Evolutionary conservation across 805 yeast genomes (phyloP).

Genomic region (Candida sonorensis): DNA sequence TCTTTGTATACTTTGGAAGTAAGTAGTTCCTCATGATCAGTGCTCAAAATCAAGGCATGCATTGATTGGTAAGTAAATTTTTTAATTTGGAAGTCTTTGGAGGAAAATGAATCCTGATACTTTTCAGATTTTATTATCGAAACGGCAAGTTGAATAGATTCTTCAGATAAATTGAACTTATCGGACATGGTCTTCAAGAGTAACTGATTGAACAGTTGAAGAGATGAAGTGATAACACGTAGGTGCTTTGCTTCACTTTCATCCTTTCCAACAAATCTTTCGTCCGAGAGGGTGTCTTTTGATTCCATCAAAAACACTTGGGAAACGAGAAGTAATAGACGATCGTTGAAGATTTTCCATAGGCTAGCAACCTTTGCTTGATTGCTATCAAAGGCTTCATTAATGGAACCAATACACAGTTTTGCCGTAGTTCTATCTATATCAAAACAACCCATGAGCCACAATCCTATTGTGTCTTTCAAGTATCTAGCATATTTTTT

Average conservation of each 20-base stretch:
- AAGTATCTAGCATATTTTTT: conserved; percentile 59
- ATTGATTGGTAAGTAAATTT: conserved; percentile 34
- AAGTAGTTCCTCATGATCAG: conserved; percentile 12
- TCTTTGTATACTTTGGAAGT: conserved; percentile 30
- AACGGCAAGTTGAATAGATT: conserved; percentile 15
- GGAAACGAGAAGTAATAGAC: conserved; percentile 47
- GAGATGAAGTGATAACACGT: conserved; percentile 45
- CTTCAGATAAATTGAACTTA: conserved; percentile 13
- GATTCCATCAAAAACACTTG: conserved; percentile 52
- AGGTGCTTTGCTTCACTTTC: conserved; percentile 61
- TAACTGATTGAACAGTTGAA: conserved; percentile 36
- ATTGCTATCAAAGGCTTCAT: conserved; percentile 48
- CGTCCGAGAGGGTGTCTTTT: conserved; percentile 64
- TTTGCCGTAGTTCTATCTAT: conserved; percentile 54
- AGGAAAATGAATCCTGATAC: conserved; percentile 36
- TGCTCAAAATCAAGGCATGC: conserved; percentile 20
- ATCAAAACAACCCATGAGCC: conserved; percentile 71
- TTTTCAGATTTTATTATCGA: conserved; percentile 34
- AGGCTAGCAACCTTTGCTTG: conserved; percentile 48
- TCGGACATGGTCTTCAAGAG: conserved; percentile 5
- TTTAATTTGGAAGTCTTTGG: conserved; percentile 35
- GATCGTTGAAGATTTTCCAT: conserved; percentile 53
- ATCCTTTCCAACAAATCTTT: conserved; percentile 56
- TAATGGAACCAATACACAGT: conserved; percentile 40
- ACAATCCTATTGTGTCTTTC: conserved; percentile 63